Base-by-base conservation (phyloP, 129 eudicot genomes). In the Lonicera japonica region DNA sequence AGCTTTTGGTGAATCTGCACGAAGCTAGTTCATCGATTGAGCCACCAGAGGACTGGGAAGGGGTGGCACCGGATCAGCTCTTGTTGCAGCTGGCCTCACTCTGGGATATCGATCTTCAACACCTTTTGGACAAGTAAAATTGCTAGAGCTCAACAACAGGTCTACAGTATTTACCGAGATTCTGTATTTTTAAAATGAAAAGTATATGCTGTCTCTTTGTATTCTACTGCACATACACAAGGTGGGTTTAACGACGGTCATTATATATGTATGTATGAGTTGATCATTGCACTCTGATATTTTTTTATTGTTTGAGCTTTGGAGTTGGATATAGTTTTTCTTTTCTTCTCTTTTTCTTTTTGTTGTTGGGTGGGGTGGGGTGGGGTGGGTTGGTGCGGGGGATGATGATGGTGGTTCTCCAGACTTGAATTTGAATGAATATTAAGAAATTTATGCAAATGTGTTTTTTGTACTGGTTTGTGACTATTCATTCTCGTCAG, bases 11-110 rank as follows among this genome's bases (percentile, higher is more conserved):
- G 77, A 94, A 88, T 71, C 60, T 94, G 67, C 79, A 75, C 38
- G 95, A 88, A 54, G 89, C 96, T 3, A 74, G 82, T 38, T 88
- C 96, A 25, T 59, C 83, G 7, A 47, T 77, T 1, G 96, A 94
- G 16, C 80, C 83, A 5, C 92, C 99, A 4, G 92, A 88, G 61
- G 96, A 88, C 66, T 94, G 99, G 99, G 96, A 94, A 80, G 96
- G 99, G 38, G 81, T 79, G 53, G 63, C 83, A 67, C 96, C 99
- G 36, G 92, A 94, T 52, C 99, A 94, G 61, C 87, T 94, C 9
- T 41, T 94, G 73, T 46, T 88, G 74, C 99, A 94, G 70, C 68
- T 94, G 73, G 99, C 95, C 29, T 80, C 96, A 1, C 85, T 86
- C 39, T 94, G 99, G 99, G 89, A 78, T 19, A 80, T 94, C 20